Base-by-base conservation (phyloP, 352 stramenopile genomes). In the Globisporangium barbulae region DNA sequence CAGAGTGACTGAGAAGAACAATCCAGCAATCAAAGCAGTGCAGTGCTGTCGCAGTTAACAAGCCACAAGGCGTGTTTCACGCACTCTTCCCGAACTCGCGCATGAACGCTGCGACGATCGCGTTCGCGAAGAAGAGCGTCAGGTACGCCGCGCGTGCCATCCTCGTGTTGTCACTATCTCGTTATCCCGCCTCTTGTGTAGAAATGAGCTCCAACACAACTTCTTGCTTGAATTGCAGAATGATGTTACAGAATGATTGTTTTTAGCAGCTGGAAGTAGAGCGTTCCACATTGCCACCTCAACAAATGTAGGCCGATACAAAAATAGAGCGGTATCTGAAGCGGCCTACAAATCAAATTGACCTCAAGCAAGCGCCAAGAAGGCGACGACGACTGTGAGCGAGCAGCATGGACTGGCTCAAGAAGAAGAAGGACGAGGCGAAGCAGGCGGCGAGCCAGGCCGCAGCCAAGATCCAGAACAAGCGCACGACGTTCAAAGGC, bases 391-490 rank as follows among this genome's bases (percentile, higher is more conserved):
- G 25, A 28, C 25, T 28, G 35, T 12, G 21, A 61, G 41, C 25
- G 10, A 22, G n/a, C 25, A 9, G 12, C 31, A 88, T 88, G 79
- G 79, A 88, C 44, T 91, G 83, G 83, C 72, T 91, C 19, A 91
- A 89, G 78, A 91, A 91, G 77, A 90, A 90, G 74, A 91, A 89
- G 75, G 75, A 89, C 15, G 80, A 75, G 63, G 83, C 79, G 42
- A 85, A 88, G 71, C 71, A 86, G 67, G 81, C 81, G 21, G 78
- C 79, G 41, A 68, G 21, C 30, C 61, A 73, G 56, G 71, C 71
- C 5, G 65, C 71, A 5, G 77, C 83, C 55, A 91, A 91, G 75
- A 79, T 91, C 49, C 78, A 85, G 59, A 91, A 90, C 70, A 88
- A 89, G 69, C 80, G 80, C 53, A 73, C 70, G 21, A 50, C 67